Evolutionary conservation across 805 yeast genomes (phyloP).

Genomic region (Kazachstania bromeliacearum): DNA sequence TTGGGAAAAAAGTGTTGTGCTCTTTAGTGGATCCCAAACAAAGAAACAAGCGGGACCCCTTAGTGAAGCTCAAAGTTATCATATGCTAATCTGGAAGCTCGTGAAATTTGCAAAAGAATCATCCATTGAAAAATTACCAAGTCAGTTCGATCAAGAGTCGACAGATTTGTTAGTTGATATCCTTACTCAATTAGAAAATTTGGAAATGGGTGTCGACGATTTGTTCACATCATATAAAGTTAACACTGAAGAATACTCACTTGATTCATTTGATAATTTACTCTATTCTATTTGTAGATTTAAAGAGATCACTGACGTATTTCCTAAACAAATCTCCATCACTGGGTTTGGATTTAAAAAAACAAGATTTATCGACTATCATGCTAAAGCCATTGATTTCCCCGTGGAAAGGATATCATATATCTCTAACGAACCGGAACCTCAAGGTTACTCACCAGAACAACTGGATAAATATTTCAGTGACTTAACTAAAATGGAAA

Average conservation of each 20-base stretch:
- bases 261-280: conserved; percentile 75
- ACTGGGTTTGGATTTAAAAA: conserved; percentile 72
- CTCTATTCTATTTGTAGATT: conserved; percentile 50
- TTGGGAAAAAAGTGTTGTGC: conserved; percentile 28
- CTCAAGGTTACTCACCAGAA: conserved; percentile 25
- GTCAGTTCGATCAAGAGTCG: conserved; percentile 7
- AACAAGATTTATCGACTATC: conserved; percentile 46
- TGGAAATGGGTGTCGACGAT: conserved; percentile 9
- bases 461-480: conserved; percentile 34
- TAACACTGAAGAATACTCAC: conserved; percentile 57
- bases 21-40: conserved; percentile 64
- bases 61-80: conserved; percentile 57
- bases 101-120: conserved; percentile 2
- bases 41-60: conserved; percentile 43
- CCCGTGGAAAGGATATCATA: conserved; percentile 35
- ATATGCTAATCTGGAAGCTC: conserved; percentile 34
- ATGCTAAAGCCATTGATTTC: conserved; percentile 42
- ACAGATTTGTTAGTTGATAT: conserved; percentile 4
- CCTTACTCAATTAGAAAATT: conserved; percentile 1
- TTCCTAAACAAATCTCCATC: conserved; percentile 46
- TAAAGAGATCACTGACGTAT: conserved; percentile 35
- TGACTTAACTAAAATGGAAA: conserved; percentile 41
- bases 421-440: conserved; percentile 49
- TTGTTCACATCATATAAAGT: conserved; percentile 22
- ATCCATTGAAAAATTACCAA: not conserved